Evolutionary conservation across 2,329 filamentous ascomycete species (phyloP), one percentile per base, ranked within the genome.

Genomic region (Aquanectria penicillioides): DNA sequence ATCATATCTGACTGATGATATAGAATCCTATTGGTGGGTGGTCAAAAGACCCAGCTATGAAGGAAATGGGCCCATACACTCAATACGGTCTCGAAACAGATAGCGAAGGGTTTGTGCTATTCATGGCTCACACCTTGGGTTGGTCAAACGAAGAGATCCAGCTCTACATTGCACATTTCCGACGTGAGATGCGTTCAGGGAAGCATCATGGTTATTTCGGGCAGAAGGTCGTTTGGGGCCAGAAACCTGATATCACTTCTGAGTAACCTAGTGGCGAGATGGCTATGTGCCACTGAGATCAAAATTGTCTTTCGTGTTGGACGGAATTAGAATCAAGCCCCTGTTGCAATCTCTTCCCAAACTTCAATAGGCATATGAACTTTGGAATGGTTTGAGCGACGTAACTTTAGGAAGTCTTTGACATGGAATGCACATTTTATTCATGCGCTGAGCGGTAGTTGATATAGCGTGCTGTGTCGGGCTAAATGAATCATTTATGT

Each of bases 111-210:
- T 71, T 69, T 7, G 57, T 73, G 2, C 22, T 75, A 12, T 77
- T 73, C 40, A 72, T 79, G 61, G 72, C 71, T 3, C 59, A 69
- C 15, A 71, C 76, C 23, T 70, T 77, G 13, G 73, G 75, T 0
- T 79, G 77, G 77, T 66, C 63, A 0, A 67, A 65, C n/a, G 63
- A 70, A 0, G 72, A 78, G 37, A 72, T 77, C 0, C 51, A 71
- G 5, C 65, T 71, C 6, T 77, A 76, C 13, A 61, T 76, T 6
- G 70, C 69, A 0, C 70, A 75, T 15, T 68, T 77, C 3, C 71
- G 71, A 33, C 69, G 71, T 5, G 74, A 75, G 37, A 61, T 75
- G 3, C 57, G 69, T 0, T 63, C 63, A 2, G 66, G 64, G 0
- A 71, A 73, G 36, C 41, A 70, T n/a, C 72, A 74, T 26, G 63